Conservation (phyloP, 352 stramenopile genomes). For the Pythium plurisporium region DNA sequence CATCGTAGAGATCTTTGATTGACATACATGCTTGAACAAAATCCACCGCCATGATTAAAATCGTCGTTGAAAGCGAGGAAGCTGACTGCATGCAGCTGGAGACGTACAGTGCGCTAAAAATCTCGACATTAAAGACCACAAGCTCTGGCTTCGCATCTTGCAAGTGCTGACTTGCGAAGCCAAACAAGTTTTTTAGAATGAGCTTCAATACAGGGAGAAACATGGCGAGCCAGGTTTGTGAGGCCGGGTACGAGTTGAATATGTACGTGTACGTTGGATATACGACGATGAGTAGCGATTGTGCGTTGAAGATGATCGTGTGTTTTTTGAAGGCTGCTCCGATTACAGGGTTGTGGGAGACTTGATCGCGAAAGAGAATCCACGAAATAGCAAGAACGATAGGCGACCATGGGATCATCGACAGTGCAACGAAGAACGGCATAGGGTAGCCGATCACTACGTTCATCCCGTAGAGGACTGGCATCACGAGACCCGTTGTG, state of each 20-base stretch:
- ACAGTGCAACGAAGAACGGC: constrained; percentile 12
- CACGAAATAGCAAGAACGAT: neutral
- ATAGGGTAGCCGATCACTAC: constrained; percentile 10
- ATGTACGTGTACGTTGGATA: constrained; percentile 17
- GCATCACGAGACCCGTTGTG: neutral
- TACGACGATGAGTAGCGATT: constrained; percentile 10
- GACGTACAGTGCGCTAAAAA: constrained; percentile 38
- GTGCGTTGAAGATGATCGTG: constrained; percentile 9
- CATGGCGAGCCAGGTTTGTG: constrained; percentile 15
- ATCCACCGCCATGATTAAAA: constrained; percentile 21
- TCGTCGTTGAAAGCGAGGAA: constrained; percentile 12
- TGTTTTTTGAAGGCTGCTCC: neutral
- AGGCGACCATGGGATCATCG: constrained; percentile 13
- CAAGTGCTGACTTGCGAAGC: constrained; percentile 9
- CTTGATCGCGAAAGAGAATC: neutral
- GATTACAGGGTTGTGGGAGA: neutral
- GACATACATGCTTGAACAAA: constrained; percentile 17
- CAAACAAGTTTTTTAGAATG: constrained; percentile 26
- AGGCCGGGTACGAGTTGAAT: neutral
- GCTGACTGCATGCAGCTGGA: constrained; percentile 28
- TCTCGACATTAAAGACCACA: constrained; percentile 23
- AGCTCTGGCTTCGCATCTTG: constrained; percentile 25
- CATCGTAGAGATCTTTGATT: constrained; percentile 16
- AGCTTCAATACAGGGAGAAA: constrained; percentile 35
- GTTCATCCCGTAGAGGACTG: constrained; percentile 2